Evolutionary conservation across 164 flowering plant genomes (phyloP), one percentile per base, ranked within the genome.

Genomic region (Annona cherimola): DNA sequence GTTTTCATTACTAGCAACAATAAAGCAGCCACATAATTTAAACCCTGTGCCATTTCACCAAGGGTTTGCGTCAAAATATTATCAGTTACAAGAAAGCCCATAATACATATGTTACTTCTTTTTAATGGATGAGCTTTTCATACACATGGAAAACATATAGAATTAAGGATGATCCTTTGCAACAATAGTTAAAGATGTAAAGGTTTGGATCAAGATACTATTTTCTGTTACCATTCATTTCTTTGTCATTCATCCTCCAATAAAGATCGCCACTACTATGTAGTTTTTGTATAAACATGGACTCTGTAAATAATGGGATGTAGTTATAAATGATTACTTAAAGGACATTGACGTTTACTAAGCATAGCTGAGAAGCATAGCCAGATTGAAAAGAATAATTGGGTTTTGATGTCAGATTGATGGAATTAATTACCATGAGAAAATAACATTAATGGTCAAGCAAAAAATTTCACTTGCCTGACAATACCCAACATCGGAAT

Each of bases 1-100:
- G 97, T 94, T 84, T 94, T 91, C 97, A 93, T 88, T 68, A 95
- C 99, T 76, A 95, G 97, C 83, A 95, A 80, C 74, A 95, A 74
- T 75, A 95, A 68, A 68, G 99, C 97, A 26, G 93, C 98, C 70
- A 95, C 99, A 82, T 87, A 95, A 79, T 95, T 95, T 77, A 95
- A 81, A 65, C 98, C 99, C 98, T 93, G 86, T 70, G 81, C 20
- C 64, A 81, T 50, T 50, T 50, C 57, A 50, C 14, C 35, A 16
- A 50, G 57, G 14, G 14, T 50, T 50, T 16, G 14, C 9, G 55
- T 11, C 57, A 50, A 11, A 50, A 46, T 9, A 50, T 68, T 18
- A 61, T 1, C 69, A 72, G 59, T 68, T 18, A 61, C 2, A 71
- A 72, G 59, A 63, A 41, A 70, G 41, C 44, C 35, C 18, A 50